phyloP scores from a whole-genome alignment of 108 stramenopile genomes.

The Mediolabrus comicus region DNA sequence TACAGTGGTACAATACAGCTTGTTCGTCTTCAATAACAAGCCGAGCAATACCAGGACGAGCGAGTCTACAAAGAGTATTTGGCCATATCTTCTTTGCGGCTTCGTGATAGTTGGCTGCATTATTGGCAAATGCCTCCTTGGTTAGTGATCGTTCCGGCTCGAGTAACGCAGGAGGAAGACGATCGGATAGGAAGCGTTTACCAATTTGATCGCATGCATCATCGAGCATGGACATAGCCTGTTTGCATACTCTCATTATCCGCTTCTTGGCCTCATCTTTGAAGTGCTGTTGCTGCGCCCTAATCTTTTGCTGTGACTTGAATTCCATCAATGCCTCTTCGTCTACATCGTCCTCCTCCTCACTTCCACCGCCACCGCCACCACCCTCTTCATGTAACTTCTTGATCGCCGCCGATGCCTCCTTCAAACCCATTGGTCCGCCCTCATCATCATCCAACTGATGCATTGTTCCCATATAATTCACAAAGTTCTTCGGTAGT shows the following conservation, averaged over 20 bases:
- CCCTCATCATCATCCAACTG: conserved; percentile 52
- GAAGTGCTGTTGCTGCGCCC: conserved; percentile 51
- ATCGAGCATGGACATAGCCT: conserved; percentile 83
- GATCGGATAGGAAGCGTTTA: conserved; percentile 87
- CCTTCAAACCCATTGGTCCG: conserved; percentile 65
- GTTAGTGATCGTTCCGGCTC: conserved; percentile 56
- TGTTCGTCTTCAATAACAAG: conserved; percentile 90
- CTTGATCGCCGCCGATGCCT: conserved; percentile 31
- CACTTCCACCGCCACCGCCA: too few species aligned
- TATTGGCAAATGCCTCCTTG: conserved; percentile 36
- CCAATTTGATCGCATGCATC: conserved; percentile 94
- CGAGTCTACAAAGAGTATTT: conserved; percentile 75
- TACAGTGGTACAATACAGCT: conserved; percentile 95
- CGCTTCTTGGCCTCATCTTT: conserved; percentile 74
- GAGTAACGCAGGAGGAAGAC: conserved; percentile 87
- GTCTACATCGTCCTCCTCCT: conserved; percentile 40
- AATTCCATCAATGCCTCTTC: conserved; percentile 32
- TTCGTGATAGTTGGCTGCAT: conserved; percentile 24
- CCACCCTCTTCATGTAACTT: conserved; percentile 19
- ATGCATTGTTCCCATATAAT: conserved; percentile 92
- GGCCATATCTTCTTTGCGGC: conserved; percentile 64
- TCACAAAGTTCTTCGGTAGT: conserved; percentile 84
- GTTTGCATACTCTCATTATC: conserved; percentile 80
- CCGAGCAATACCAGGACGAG: conserved; percentile 86
- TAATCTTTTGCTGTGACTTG: conserved; percentile 18